These are phyloP conservation scores for Phytopythium vexans DNA, from an alignment of 352 stramenopile species.

Conservation along the genomic window DNA sequence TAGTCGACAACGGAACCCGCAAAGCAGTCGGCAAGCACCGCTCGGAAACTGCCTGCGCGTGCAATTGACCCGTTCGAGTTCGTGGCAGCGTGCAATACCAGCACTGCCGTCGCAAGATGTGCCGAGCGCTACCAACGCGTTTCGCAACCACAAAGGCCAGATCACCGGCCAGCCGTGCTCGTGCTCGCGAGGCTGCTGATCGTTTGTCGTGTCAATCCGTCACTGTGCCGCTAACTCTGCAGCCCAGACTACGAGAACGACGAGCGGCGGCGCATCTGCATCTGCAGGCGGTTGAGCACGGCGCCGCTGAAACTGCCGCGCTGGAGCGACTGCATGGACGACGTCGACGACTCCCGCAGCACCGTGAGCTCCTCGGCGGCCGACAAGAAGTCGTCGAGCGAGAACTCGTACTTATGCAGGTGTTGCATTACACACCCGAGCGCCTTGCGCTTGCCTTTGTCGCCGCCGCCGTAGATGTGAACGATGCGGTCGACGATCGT, in stretches of 20 bases:
- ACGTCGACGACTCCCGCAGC: constrained; percentile 10
- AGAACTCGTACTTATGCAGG: constrained; percentile 83
- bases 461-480: constrained; percentile 59
- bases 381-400: constrained; percentile 62
- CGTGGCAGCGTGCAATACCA: too few species aligned
- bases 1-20: too few species aligned
- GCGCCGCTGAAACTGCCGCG: constrained; percentile 5
- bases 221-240: too few species aligned
- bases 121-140: too few species aligned
- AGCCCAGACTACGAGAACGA: constrained; percentile 30
- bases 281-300: constrained; percentile 53
- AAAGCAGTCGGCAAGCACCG: too few species aligned
- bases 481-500: constrained; percentile 50
- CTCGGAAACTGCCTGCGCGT: too few species aligned
- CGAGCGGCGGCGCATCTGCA: constrained; percentile 51
- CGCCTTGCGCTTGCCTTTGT: constrained; percentile 71
- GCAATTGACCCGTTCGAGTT: too few species aligned
- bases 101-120: too few species aligned
- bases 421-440: constrained; percentile 73
- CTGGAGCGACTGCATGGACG: constrained; percentile 5
- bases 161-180: too few species aligned
- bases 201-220: too few species aligned
- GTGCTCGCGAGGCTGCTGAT: too few species aligned
- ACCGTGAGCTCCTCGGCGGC: constrained; percentile 52
- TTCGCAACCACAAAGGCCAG: too few species aligned